A percentile compares a stretch with the other conserved stretches of the same genome.
Conservation (phyloP, 1,284 basidiomycete genomes). For the Caloboletus firmus region DNA sequence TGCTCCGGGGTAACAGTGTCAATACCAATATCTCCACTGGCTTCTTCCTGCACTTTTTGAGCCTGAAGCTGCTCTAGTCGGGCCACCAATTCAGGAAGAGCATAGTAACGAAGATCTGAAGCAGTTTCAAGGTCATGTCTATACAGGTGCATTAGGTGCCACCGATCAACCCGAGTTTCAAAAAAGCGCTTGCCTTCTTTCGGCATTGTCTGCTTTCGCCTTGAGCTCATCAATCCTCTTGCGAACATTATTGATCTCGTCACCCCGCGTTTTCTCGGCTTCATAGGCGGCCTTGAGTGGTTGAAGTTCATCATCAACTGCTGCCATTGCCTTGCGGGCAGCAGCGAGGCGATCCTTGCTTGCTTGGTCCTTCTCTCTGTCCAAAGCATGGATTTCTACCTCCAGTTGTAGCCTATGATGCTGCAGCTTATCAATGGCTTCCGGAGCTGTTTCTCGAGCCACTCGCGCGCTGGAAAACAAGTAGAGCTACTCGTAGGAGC, state of each 20-base stretch:
- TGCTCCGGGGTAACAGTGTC: constrained; percentile 89
- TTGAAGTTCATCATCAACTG: constrained; percentile 87
- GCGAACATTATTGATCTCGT: constrained; percentile 81
- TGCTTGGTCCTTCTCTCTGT: constrained; percentile 89
- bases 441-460: constrained; percentile 92
- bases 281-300: constrained; percentile 90
- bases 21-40: constrained; percentile 49
- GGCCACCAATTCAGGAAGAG: constrained; percentile 87
- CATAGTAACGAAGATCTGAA: constrained; percentile 91
- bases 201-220: constrained; percentile 93
- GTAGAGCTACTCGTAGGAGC: constrained; percentile 12
- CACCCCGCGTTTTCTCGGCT: constrained; percentile 83
- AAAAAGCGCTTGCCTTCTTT: constrained; percentile 62
- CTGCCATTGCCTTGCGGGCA: constrained; percentile 80
- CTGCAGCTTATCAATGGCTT: constrained; percentile 94
- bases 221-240: constrained; percentile 90
- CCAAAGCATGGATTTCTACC: constrained; percentile 93
- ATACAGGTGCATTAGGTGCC: neutral
- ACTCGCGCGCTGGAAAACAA: constrained; percentile 72
- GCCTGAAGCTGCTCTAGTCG: constrained; percentile 71
- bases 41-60: constrained; percentile 74
- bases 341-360: constrained; percentile 85
- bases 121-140: constrained; percentile 82
- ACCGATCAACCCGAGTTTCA: neutral
- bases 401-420: constrained; percentile 90